Evolutionary conservation across 768 basidiomycete species (phyloP), one percentile per base, ranked within the genome.

Genomic region (Macrocybe gigantea): DNA sequence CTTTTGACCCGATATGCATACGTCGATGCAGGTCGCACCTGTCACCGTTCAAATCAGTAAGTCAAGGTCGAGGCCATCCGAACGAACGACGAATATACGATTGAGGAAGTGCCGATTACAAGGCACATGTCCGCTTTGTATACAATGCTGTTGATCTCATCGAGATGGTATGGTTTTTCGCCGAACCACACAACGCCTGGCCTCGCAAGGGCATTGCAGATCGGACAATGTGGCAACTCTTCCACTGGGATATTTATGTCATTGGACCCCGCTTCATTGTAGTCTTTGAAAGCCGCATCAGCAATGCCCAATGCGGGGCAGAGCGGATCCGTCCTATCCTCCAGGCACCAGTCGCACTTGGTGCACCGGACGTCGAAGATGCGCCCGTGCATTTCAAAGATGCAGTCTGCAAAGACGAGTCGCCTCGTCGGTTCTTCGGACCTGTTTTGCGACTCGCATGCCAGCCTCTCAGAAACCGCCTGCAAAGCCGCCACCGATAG

Each of bases 311-410:
- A 64, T 1, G 65, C 69, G 9, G 67, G 58, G 43, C 75, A 78
- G 32, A 80, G 61, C 0, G 77, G 78, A 6, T 70, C 71, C 5
- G 56, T 54, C 5, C 54, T 59, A 58, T 79, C 67, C 47, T 59
- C 64, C 46, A 75, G 69, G 11, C 57, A 48, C 48, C 75, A 66
- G 10, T 58, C 53, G 53, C 82, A 82, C 14, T 63, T 61, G 0
- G 74, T 77, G 66, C 83, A 85, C 31, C 61, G 45, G 7, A 78
- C 68, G 53, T 82, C 78, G 57, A 79, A 74, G 4, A 83, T 60
- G 22, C 73, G 59, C 1, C 82, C 82, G 54, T 85, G 84, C 79
- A 83, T 85, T 56, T 85, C 81, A 30, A 80, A 56, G n/a, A 72
- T 38, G 10, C 59, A 56, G 7, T 53, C 37, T 45, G 49, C 35